These are phyloP conservation scores for Kodamaea fukazawae DNA, from an alignment of 805 yeast species.

Conservation along the genomic window DNA sequence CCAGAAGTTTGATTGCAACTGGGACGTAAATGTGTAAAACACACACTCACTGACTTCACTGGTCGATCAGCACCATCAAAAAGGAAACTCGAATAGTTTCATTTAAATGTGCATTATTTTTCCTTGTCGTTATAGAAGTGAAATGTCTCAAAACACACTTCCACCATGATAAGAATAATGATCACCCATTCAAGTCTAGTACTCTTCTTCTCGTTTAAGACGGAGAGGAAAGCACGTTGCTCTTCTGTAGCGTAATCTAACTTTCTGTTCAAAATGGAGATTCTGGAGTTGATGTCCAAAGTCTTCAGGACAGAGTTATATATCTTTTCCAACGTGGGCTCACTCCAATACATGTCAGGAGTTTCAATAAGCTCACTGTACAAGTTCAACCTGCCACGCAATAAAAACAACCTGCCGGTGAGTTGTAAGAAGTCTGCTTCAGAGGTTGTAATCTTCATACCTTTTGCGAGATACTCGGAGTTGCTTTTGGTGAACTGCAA, in stretches of 20 bases:
- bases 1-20: too few species aligned
- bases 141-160: slow-evolving; percentile 75
- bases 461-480: slow-evolving; percentile 65
- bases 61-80: too few species aligned
- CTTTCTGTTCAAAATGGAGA: slow-evolving; percentile 76
- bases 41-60: too few species aligned
- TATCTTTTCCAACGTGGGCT: slow-evolving; percentile 76
- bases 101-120: not conserved
- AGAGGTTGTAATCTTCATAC: slow-evolving; percentile 42
- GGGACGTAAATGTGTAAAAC: too few species aligned
- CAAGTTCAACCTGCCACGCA: slow-evolving; percentile 79
- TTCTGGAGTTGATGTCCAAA: slow-evolving; percentile 75
- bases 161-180: slow-evolving; percentile 76
- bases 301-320: slow-evolving; percentile 68
- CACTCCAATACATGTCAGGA: slow-evolving; percentile 92
- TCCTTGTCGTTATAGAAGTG: slow-evolving; percentile 56
- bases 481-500: slow-evolving; percentile 60
- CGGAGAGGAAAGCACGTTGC: slow-evolving; percentile 70
- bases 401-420: slow-evolving; percentile 71
- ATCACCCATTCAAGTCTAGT: slow-evolving; percentile 86
- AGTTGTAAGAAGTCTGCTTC: slow-evolving; percentile 62
- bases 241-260: slow-evolving; percentile 90
- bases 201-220: slow-evolving; percentile 72
- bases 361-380: slow-evolving; percentile 88
- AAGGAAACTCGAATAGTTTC: too few species aligned